Evolutionary conservation across 345 rosid species (phyloP), one percentile per base, ranked within the genome.

Genomic region (Ceriops tagal): DNA sequence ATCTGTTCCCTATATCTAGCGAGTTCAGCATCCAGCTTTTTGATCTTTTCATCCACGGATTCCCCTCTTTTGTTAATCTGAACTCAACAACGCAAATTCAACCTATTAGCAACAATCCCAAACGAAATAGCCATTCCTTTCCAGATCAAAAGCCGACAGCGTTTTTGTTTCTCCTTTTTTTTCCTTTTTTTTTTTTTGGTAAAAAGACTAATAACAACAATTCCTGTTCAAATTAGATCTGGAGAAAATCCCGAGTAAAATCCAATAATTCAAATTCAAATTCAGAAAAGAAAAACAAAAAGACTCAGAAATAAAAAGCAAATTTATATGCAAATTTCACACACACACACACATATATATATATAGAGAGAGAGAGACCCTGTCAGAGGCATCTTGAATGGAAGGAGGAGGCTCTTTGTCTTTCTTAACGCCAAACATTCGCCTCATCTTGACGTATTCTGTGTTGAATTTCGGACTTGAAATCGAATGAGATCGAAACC

Each of bases 371-470:
- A 34, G 35, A 34, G 65, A 30, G 30, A 93, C 97, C 92, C 92
- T 82, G 71, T 91, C 97, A 72, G 98, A 83, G 16, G 98, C 89
- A 68, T 93, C 98, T 46, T 84, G 74, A 21, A 93, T 31, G 4
- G 98, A 84, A 7, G 97, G 96, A 57, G 98, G 92, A 37, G 97
- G 97, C 62, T 89, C 98, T 74, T 93, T 93, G 58, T 93, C 89
- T 58, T 93, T 93, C 91, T 91, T 91, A 37, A 62, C 80, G 69
- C 98, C 98, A 61, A 93, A 93, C 0, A 93, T 88, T 79, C 91
- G 88, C 89, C 72, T 87, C 98, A 93, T 93, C 80, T 79, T 18
- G 1, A 8, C 37, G 37, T 34, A 34, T 34, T 34, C 37, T 34
- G 37, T 7, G 37, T 34, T 34, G 37, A 34, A 34, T 34, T 34